Evolutionary conservation across 2,329 filamentous ascomycete species (phyloP), one percentile per base, ranked within the genome.

Genomic region (Epichloe sp.): DNA sequence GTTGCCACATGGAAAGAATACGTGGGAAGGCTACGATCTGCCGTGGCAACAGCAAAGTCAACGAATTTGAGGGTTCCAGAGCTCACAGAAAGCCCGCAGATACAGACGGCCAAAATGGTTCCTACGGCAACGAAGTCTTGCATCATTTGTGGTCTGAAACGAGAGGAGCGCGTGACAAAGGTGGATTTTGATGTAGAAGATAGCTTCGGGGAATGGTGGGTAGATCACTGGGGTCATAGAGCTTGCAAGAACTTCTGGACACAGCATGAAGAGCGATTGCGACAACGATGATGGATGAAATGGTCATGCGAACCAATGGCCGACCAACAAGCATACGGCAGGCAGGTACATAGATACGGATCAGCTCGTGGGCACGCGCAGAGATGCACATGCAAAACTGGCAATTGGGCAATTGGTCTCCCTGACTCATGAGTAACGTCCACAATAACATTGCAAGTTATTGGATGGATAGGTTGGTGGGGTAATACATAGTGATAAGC

Each of bases 191-290:
- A 83, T 26, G 80, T 94, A 8, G 83, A 91, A 60, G 91, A 97
- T 65, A 89, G 86, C 64, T 96, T 96, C 72, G 89, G 88, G 12
- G 91, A 97, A 70, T 97, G 89, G 88, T 97, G 91, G 91, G 74
- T 85, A 42, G 89, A 96, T 44, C 84, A 91, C 65, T 90, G 88
- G 85, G 88, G 85, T 0, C 86, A 90, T 67, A 72, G 79, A 55
- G 78, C 80, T 19, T 97, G 91, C 68, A 80, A 80, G 63, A 84
- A 85, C 55, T 95, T 95, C 62, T 97, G 91, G 91, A 71, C 84
- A 53, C 75, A 84, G 59, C 84, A 94, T 65, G 86, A 86, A 65
- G 74, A 74, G 49, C 74, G 75, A 52, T 70, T 95, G 57, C 78
- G 80, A 56, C 83, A 86, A 59, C 77, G 85, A 60, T 93, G 58